Base-by-base conservation (phyloP, 257 asterid genomes). In the Linaria vulgaris region DNA sequence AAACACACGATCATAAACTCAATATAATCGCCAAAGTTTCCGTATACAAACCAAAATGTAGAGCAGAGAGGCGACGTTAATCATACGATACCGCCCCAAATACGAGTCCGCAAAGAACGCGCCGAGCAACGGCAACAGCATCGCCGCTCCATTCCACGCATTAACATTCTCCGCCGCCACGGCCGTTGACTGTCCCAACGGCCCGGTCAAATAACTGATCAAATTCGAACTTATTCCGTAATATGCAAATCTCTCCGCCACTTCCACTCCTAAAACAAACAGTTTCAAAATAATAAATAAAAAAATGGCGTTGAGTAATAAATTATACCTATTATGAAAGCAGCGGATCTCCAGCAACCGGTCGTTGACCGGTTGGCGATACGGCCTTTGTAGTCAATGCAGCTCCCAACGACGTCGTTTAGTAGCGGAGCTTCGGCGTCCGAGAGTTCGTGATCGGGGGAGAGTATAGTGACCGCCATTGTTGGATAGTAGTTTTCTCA, bases 311-410 rank as follows among this genome's bases (percentile, higher is more conserved):
- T 27, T 27, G 6, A 27, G 34, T 27, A 6, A 27, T 27, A 27
- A n/a, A n/a, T n/a, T n/a, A 27, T 61, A 77, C 82, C 79, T 69
- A 77, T 77, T 63, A 73, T 69, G 74, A 73, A 73, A 51, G 68
- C 48, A 41, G 79, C 82, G 16, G 82, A 77, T 60, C 64, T 77
- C 82, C 82, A 77, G 5, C 75, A 60, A 9, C 82, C 82, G 52
- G 76, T 59, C 27, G 27, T 41, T 37, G 82, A 65, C 39, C 79
- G 73, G 61, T 37, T 49, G 48, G 56, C 73, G 9, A 63, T 73
- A 14, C 59, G 74, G 63, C 72, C 74, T 60, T 61, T 66, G 66
- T 55, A 69, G 76, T 77, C 74, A 30, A 73, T 71, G 57, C 67
- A 63, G 11, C 71, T 71, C 1, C 62, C 61, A 9, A 72, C 79